Conservation (phyloP, 441 rosid species). For the Mallotus repandus region DNA sequence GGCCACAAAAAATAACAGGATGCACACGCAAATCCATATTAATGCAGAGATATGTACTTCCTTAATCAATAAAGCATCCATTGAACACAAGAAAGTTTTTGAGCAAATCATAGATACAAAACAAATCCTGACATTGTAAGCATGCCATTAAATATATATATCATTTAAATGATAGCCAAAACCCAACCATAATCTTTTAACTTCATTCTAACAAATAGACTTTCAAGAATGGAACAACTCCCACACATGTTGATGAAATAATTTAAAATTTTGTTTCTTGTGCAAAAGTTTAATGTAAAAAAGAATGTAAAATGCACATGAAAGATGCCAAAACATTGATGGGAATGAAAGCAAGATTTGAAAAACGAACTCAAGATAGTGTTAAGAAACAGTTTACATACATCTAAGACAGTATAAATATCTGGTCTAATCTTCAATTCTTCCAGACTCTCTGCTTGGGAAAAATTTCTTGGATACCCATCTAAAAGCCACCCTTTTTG, state of each 20-base stretch:
- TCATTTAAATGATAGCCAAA: not conserved
- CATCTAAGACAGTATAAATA: slow-evolving; percentile 72
- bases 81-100: not conserved
- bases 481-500: slow-evolving; percentile 74
- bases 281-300: no score
- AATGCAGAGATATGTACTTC: not conserved
- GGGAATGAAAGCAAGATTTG: no score
- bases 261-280: slow-evolving; percentile 1
- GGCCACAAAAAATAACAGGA: not conserved
- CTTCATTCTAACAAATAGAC: not conserved
- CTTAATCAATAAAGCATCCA: not conserved
- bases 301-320: not conserved
- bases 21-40: not conserved
- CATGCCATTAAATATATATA: not conserved
- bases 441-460: slow-evolving; percentile 78
- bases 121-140: not conserved
- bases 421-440: slow-evolving; percentile 73
- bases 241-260: no score
- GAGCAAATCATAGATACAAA: not conserved
- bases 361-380: not conserved
- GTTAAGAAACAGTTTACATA: slow-evolving; percentile 25
- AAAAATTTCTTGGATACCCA: slow-evolving; percentile 76
- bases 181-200: not conserved
- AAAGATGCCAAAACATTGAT: no score
- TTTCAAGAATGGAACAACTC: no score